Conservation (phyloP, 23 red algal species). For the Gracilaria domingensis region DNA sequence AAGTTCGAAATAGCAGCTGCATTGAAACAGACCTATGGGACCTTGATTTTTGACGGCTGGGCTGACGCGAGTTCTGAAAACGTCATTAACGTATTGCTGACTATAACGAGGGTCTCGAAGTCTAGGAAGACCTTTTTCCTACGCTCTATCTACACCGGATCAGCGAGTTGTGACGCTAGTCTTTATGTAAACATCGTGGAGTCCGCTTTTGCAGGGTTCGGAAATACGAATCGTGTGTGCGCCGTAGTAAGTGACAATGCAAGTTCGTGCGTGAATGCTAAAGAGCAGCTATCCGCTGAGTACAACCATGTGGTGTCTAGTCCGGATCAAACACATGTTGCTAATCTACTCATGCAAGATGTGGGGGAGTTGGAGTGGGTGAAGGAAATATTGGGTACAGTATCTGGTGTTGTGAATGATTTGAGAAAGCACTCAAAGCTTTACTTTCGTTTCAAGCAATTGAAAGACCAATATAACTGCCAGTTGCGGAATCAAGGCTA, state of each 20-base stretch:
- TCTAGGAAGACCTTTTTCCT: neutral
- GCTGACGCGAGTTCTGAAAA: neutral
- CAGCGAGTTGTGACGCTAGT: neutral
- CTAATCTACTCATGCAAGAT: neutral
- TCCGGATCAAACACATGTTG: neutral
- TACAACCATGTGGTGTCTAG: neutral
- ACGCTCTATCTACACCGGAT: neutral
- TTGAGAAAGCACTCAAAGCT: neutral
- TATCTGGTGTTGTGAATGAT: neutral
- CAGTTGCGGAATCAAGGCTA: too few species aligned
- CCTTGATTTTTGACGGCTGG: neutral
- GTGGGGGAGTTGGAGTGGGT: neutral
- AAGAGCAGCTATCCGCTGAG: neutral
- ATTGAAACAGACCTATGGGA: neutral
- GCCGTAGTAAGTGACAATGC: neutral
- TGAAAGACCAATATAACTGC: neutral
- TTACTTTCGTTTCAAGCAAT: slow-evolving; percentile 1
- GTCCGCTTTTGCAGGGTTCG: neutral
- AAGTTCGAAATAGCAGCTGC: too few species aligned
- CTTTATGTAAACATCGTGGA: neutral
- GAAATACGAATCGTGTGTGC: neutral
- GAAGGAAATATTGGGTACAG: neutral
- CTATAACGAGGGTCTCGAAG: neutral
- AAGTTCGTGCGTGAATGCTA: neutral
- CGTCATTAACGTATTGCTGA: neutral